Base-by-base conservation (phyloP, 805 yeast genomes). In the Clavispora asparagi region DNA sequence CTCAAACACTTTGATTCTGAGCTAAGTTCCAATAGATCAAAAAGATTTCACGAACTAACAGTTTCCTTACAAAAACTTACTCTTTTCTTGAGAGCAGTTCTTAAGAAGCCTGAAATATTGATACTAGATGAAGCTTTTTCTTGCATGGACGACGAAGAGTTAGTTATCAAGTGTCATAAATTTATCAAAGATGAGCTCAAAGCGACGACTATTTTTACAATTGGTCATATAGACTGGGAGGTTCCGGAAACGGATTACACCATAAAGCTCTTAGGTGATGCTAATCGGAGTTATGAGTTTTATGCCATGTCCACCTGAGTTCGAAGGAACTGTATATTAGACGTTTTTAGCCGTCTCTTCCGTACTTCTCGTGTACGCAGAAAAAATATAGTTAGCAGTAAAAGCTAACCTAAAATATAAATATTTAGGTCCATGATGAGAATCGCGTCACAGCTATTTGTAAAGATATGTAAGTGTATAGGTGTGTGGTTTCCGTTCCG, bases 41-140 rank as follows among this genome's bases (percentile, higher is more conserved):
- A 58, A 0, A 53, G 48, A 27, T 85, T 94, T 59, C 60, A 68
- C 13, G 81, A 80, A 4, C 64, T 88, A 23, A 64, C 80, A 1
- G 71, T 87, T 5, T 82, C 89, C 43, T 79, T 85, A 48, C 98
- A 92, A 63, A 92, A 92, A 59, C 64, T 88, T 11, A 79, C 81
- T 0, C 68, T 92, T 25, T 83, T 94, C 54, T 65, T 90, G 23
- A 72, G 99, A 46, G 85, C 96, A 2, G 59, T 92, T 14, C 74
- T 88, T 37, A 88, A 87, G 61, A 70, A 79, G 51, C 99, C 99
- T 0, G 77, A 79, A 41, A 67, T 92, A 1, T 70, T 92, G 43
- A 84, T 92, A 40, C 69, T 92, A 2, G 99, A 92, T 64, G 99
- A 92, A 68, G 95, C 98, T 0, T 80, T 92, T 48, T 87, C 96